A percentile compares a stretch with the other conserved stretches of the same genome.
Conservation (phyloP, 805 yeast genomes). For the Candida fluviatilis region DNA sequence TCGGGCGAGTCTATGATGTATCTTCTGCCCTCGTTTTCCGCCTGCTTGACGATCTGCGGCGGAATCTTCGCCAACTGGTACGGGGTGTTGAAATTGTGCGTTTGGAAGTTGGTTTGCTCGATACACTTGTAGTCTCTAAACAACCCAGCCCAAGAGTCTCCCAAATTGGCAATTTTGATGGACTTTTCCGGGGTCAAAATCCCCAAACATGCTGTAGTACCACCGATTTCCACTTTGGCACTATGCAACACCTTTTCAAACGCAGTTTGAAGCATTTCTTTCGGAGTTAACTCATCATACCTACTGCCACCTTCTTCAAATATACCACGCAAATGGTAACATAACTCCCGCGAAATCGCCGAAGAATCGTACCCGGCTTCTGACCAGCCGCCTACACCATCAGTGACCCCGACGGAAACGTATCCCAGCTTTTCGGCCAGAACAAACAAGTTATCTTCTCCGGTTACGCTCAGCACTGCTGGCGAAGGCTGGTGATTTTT, state of each 20-base stretch:
- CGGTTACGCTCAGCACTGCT: conserved; percentile 50
- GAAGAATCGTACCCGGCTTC: conserved; percentile 88
- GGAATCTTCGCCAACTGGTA: conserved; percentile 88
- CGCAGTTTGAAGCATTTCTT: conserved; percentile 49
- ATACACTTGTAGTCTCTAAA: conserved; percentile 64
- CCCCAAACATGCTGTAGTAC: conserved; percentile 90
- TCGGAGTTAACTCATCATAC: conserved; percentile 31
- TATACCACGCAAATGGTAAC: conserved; percentile 46
- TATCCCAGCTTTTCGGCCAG: conserved; percentile 33
- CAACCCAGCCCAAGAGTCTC: conserved; percentile 93
- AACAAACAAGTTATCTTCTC: conserved; percentile 72
- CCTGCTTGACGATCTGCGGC: conserved; percentile 47
- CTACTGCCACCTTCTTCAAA: conserved; percentile 19
- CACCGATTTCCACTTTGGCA: conserved; percentile 77
- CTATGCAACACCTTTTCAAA: conserved; percentile 49
- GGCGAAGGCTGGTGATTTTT: conserved; percentile 23
- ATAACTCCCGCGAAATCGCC: conserved; percentile 78
- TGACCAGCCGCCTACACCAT: conserved; percentile 98
- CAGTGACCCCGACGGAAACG: conserved; percentile 77
- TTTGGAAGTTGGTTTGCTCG: conserved; percentile 68
- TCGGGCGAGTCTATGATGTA: conserved; percentile 70
- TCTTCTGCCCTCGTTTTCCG: conserved; percentile 50
- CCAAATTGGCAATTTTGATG: conserved; percentile 72
- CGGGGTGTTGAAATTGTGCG: conserved; percentile 89
- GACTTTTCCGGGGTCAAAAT: conserved; percentile 53